These are phyloP conservation scores for Glarea lozoyensis DNA, from an alignment of 495 filamentous ascomycete species.

Conservation along the genomic window DNA sequence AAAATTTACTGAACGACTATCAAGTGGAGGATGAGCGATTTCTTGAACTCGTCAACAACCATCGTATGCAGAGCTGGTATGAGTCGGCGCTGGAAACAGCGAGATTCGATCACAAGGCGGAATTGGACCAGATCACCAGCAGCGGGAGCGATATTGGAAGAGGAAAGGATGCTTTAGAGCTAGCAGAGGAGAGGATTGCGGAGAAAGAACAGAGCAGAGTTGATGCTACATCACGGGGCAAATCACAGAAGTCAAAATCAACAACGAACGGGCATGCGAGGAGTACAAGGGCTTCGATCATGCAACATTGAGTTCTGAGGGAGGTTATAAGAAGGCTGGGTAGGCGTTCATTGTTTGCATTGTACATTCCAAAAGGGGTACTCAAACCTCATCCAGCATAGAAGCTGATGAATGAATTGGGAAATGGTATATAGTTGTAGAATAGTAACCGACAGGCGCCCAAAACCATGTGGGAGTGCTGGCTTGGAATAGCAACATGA, in stretches of 20 bases:
- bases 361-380: too few relatives aligned
- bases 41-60: constrained; percentile 32
- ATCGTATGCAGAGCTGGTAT: constrained; percentile 44
- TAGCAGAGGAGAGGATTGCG: constrained; percentile 15
- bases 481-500: too few relatives aligned
- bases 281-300: constrained; percentile 11
- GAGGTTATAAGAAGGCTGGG: neutral
- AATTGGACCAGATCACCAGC: constrained; percentile 12
- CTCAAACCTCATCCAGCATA: too few relatives aligned
- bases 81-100: constrained; percentile 30
- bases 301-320: neutral
- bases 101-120: constrained; percentile 11
- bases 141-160: constrained; percentile 10
- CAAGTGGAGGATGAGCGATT: constrained; percentile 36
- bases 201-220: constrained; percentile 12
- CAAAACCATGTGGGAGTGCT: too few relatives aligned
- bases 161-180: constrained; percentile 5
- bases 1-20: constrained; percentile 33
- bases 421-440: too few relatives aligned
- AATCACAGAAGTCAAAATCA: constrained; percentile 9
- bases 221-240: constrained; percentile 13
- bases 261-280: constrained; percentile 4
- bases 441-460: too few relatives aligned
- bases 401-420: too few relatives aligned
- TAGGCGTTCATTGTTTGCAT: neutral